Evolutionary conservation across 768 basidiomycete genomes (phyloP).

Genomic region (Leccinellum luteum): DNA sequence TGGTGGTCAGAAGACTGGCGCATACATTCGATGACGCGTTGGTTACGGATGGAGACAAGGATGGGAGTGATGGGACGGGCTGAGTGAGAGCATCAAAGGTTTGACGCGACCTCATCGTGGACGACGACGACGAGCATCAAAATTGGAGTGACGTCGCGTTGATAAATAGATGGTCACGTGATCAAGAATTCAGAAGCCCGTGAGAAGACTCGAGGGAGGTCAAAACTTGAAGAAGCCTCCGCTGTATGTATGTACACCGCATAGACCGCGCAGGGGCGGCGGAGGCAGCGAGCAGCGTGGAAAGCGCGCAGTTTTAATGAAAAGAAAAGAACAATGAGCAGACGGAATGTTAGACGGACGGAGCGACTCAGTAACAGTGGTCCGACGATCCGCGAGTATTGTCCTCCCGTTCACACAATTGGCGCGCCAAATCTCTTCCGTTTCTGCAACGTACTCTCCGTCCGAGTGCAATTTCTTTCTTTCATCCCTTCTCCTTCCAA

Average conservation of each 20-base stretch:
- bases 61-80: slow-evolving; percentile 27
- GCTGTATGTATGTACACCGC: slow-evolving; percentile 10
- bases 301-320: slow-evolving; percentile 4
- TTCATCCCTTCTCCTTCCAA: slow-evolving; percentile 8
- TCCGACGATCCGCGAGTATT: not conserved
- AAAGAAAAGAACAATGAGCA: not conserved
- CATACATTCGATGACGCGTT: slow-evolving; percentile 47
- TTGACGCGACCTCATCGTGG: slow-evolving; percentile 19
- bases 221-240: not conserved
- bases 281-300: slow-evolving; percentile 11
- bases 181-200: not conserved
- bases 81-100: slow-evolving; percentile 26
- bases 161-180: slow-evolving; percentile 14
- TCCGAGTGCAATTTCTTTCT: slow-evolving; percentile 9
- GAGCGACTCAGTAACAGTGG: slow-evolving; percentile 1
- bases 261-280: slow-evolving; percentile 2
- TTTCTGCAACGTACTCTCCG: slow-evolving; percentile 13
- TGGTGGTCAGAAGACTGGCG: slow-evolving; percentile 66
- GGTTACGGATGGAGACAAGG: slow-evolving; percentile 9
- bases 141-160: slow-evolving; percentile 7
- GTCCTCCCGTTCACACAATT: slow-evolving; percentile 8
- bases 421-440: slow-evolving; percentile 17
- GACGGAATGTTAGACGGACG: slow-evolving; percentile 1
- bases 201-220: not conserved
- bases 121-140: slow-evolving; percentile 3